Conservation (phyloP, 2,329 filamentous ascomycete genomes). For the Lachnum nothofagi region DNA sequence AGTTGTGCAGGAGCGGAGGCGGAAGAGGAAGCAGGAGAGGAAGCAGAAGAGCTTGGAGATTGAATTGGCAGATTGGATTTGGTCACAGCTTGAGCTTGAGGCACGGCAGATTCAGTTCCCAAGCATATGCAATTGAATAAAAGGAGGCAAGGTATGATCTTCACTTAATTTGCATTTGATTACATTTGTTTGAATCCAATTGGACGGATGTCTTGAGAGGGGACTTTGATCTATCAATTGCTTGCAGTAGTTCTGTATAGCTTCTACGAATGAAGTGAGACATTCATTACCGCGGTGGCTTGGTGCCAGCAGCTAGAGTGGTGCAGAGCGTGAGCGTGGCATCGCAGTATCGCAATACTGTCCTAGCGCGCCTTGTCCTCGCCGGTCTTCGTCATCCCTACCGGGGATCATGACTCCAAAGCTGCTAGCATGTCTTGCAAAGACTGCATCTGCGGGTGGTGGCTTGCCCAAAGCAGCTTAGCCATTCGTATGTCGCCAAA, state of each 20-base stretch:
- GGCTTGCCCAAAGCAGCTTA: too few relatives aligned
- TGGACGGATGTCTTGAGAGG: neutral
- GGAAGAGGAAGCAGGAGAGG: too few relatives aligned
- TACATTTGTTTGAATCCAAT: conserved; percentile 1
- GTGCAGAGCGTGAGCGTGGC: neutral
- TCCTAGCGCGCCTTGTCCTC: neutral
- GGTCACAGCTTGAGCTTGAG: too few relatives aligned
- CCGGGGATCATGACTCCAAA: conserved; percentile 11
- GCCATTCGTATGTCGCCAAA: too few relatives aligned
- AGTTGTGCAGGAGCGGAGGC: too few relatives aligned
- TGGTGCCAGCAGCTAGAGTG: too few relatives aligned
- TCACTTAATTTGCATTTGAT: conserved; percentile 3
- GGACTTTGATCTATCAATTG: neutral
- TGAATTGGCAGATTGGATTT: too few relatives aligned
- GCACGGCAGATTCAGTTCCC: too few relatives aligned
- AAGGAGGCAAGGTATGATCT: neutral
- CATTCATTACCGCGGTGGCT: too few relatives aligned
- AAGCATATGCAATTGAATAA: neutral
- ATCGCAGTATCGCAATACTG: neutral
- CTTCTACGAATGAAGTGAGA: too few relatives aligned
- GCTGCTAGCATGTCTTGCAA: neutral
- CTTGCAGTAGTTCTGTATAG: conserved; percentile 4
- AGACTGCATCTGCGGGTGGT: neutral
- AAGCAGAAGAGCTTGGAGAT: too few relatives aligned
- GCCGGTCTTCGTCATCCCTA: conserved; percentile 1